These are phyloP conservation scores for Tetrapisispora taiwanensis DNA, from an alignment of 805 yeast genomes.

Conservation along the genomic window DNA sequence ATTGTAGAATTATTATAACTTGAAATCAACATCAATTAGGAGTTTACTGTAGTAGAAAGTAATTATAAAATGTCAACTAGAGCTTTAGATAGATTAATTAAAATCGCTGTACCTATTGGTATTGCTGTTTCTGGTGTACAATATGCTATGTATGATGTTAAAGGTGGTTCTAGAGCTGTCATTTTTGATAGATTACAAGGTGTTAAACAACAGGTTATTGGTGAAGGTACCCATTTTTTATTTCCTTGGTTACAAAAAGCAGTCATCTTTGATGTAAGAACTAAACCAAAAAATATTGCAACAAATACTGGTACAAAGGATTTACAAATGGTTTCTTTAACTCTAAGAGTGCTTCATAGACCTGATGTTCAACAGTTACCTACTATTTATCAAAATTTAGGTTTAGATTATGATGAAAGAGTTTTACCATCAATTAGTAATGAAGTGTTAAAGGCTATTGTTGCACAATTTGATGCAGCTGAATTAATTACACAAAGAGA, in stretches of 20 bases:
- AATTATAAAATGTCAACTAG: slow-evolving; percentile 10
- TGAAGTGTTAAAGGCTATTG: slow-evolving; percentile 81
- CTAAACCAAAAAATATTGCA: slow-evolving; percentile 88
- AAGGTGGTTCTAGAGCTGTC: slow-evolving; percentile 93
- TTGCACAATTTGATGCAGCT: slow-evolving; percentile 92
- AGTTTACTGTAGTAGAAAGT: no score
- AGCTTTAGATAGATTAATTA: slow-evolving; percentile 22
- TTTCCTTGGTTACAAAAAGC: slow-evolving; percentile 96
- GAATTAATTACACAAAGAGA: slow-evolving; percentile 96
- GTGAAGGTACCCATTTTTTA: slow-evolving; percentile 94
- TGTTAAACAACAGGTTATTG: slow-evolving; percentile 77
- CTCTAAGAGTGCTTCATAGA: slow-evolving; percentile 85
- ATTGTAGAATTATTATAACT: no score
- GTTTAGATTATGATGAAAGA: slow-evolving; percentile 90
- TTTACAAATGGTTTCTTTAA: slow-evolving; percentile 87
- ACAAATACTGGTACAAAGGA: slow-evolving; percentile 96
- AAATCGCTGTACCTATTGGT: slow-evolving; percentile 63
- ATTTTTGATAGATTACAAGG: slow-evolving; percentile 87
- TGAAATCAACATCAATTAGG: no score
- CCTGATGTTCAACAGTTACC: slow-evolving; percentile 85
- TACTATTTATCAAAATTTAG: slow-evolving; percentile 78
- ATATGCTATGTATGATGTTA: slow-evolving; percentile 83
- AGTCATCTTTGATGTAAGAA: slow-evolving; percentile 81
- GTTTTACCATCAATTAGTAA: slow-evolving; percentile 89
- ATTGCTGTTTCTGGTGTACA: slow-evolving; percentile 61